These are phyloP conservation scores for Candida labiduridarum DNA, from an alignment of 1,139 yeast genomes.

Conservation along the genomic window DNA sequence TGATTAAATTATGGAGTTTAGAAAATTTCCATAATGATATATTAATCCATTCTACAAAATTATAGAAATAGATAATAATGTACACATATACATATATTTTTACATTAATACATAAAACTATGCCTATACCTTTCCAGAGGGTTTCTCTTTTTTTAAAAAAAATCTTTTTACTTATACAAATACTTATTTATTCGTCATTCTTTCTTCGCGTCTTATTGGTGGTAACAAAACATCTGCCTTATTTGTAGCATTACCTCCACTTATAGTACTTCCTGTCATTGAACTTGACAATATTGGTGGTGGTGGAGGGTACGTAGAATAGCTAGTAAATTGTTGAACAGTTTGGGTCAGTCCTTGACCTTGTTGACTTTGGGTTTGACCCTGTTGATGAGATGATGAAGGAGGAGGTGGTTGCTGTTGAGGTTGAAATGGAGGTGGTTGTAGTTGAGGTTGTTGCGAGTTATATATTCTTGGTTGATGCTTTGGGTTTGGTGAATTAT, in stretches of 20 bases:
- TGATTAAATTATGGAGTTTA: slow-evolving; percentile 28
- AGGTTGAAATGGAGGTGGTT: not conserved
- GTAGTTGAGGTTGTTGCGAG: slow-evolving; percentile 7
- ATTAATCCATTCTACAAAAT: slow-evolving; percentile 16
- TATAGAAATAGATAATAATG: slow-evolving; percentile 10
- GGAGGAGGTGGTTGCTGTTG: slow-evolving; percentile 2
- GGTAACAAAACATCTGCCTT: slow-evolving; percentile 15
- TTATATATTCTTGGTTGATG: slow-evolving; percentile 4
- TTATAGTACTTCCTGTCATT: not conserved
- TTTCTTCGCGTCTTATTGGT: slow-evolving; percentile 14
- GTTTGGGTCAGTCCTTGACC: slow-evolving; percentile 2
- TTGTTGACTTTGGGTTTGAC: slow-evolving; percentile 1
- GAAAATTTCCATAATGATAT: slow-evolving; percentile 25
- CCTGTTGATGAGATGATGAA: not conserved
- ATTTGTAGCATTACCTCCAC: not conserved
- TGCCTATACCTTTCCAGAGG: too few relatives aligned
- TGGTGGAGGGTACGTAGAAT: slow-evolving; percentile 18
- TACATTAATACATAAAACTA: too few relatives aligned
- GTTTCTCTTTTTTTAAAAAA: not conserved
- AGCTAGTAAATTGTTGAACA: slow-evolving; percentile 8
- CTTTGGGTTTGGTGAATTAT: slow-evolving; percentile 3
- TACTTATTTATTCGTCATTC: slow-evolving; percentile 1
- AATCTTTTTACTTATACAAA: not conserved
- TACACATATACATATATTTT: not conserved
- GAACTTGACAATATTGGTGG: slow-evolving; percentile 14